Percentiles rank a stretch among this genome's conserved stretches.
Conservation (phyloP, 2,329 filamentous ascomycete genomes). For the Xylaria hypoxylon region DNA sequence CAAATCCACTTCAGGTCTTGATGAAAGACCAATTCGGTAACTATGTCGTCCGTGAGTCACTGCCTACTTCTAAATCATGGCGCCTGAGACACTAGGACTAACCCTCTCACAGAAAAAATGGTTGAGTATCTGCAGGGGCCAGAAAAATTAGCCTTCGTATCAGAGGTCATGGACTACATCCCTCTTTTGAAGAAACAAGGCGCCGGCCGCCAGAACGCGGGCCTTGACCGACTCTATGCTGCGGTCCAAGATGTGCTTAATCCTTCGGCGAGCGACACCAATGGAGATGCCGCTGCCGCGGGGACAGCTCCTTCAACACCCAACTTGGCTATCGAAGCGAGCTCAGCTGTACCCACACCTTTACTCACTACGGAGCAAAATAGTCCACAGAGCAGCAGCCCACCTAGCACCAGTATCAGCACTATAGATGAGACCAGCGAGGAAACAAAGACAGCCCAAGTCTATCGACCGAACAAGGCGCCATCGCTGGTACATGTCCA, state of each 20-base stretch:
- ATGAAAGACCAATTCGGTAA: conserved; percentile 95
- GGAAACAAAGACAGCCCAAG: conserved; percentile 43
- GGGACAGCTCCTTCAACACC: conserved; percentile 49
- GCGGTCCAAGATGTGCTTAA: conserved; percentile 22
- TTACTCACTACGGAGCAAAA: conserved; percentile 76
- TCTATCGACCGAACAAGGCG: conserved; percentile 31
- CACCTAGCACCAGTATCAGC: conserved; percentile 72
- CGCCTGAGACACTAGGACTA: conserved; percentile 28
- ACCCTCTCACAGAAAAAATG: conserved; percentile 76
- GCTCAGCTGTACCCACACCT: conserved; percentile 71
- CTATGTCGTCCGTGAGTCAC: conserved; percentile 90
- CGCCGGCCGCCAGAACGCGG: conserved; percentile 73
- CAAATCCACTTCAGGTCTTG: conserved; percentile 77
- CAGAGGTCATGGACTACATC: conserved; percentile 71
- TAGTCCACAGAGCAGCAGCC: conserved; percentile 74
- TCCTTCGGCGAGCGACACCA: conserved; percentile 13
- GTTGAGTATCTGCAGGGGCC: conserved; percentile 70
- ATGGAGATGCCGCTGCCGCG: conserved; percentile 23
- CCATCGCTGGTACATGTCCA: conserved; percentile 37
- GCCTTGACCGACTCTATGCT: conserved; percentile 69
- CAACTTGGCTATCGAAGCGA: conserved; percentile 59
- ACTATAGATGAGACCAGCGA: conserved; percentile 57
- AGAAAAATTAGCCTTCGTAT: conserved; percentile 66
- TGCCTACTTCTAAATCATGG: not conserved
- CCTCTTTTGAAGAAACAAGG: conserved; percentile 71